Evolutionary conservation across 495 filamentous ascomycete species (phyloP), one percentile per base, ranked within the genome.

Genomic region (Bacidia gigantensis): DNA sequence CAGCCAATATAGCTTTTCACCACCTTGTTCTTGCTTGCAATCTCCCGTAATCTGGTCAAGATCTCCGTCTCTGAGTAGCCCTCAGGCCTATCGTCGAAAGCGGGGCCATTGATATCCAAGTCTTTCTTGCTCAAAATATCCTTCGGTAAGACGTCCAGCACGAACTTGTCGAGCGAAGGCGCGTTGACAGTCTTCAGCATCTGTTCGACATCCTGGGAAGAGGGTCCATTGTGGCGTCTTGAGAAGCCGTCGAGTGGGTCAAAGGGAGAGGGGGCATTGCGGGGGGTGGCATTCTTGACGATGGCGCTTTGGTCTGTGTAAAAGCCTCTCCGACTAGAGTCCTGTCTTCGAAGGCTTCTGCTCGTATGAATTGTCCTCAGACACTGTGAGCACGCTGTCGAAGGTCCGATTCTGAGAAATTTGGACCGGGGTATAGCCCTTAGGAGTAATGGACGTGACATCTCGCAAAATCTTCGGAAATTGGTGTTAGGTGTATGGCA

Each of bases 201-300:
- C 59, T 83, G 69, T 56, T 80, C 65, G 0, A 78, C 79, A 45
- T 83, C 82, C 29, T 73, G 69, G 20, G 82, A 73, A 43, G 83
- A 81, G n/a, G 92, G 92, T 2, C 92, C 92, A 68, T 97, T 94
- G 63, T 98, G 92, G n/a, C 92, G 80, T 23, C 82, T 73, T 47
- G 84, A 74, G 63, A 98, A 98, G 22, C 80, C 84, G 67, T 77
- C 72, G 53, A 75, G 65, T 41, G 72, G 72, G 43, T 74, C 56
- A 20, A 61, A 47, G 26, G 55, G 32, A 11, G 53, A 56, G 21
- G 42, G 49, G 7, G 21, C 17, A 9, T 7, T 14, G 44, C n/a
- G 44, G 47, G 26, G 21, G 14, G 44, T 17, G 25, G 3, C 11
- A 23, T 17, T 41, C 17, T 11, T 18, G 10, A 14, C 35, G 10